Conservation (phyloP, 371 early-diverging fungal genomes). For the Neoconidiobolus thromboides region DNA sequence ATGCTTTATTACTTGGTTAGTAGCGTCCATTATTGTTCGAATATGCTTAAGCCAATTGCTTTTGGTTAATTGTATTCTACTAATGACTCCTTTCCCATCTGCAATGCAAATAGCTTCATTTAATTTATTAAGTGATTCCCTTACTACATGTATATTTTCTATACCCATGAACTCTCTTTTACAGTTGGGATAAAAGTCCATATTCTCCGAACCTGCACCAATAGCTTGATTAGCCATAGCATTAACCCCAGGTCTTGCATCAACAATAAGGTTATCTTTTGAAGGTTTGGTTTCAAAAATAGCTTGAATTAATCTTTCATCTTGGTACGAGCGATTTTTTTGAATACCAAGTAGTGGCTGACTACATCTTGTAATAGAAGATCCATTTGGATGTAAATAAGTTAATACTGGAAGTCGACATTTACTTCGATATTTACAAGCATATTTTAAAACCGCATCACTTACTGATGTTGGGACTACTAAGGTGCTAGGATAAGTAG, state of each 20-base stretch:
- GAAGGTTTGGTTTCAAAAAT: slow-evolving; percentile 43
- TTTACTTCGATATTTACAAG: slow-evolving; percentile 80
- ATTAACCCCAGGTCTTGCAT: slow-evolving; percentile 87
- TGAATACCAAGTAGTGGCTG: slow-evolving; percentile 91
- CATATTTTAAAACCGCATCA: slow-evolving; percentile 74
- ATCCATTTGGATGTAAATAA: slow-evolving; percentile 67
- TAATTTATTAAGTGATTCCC: slow-evolving; percentile 66
- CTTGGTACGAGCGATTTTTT: slow-evolving; percentile 84
- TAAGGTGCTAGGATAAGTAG: slow-evolving; percentile 72
- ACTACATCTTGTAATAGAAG: slow-evolving; percentile 78
- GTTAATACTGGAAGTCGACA: slow-evolving; percentile 73
- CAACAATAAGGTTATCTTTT: slow-evolving; percentile 64
- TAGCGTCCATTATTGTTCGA: slow-evolving; percentile 57
- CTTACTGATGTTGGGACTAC: slow-evolving; percentile 77
- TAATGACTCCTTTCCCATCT: slow-evolving; percentile 20
- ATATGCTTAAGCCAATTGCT: slow-evolving; percentile 85
- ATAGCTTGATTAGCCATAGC: slow-evolving; percentile 84
- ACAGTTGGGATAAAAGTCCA: slow-evolving; percentile 78
- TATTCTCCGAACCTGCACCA: slow-evolving; percentile 86
- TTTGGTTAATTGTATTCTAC: slow-evolving; percentile 25
- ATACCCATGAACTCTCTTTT: slow-evolving; percentile 74
- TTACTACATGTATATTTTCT: slow-evolving; percentile 94
- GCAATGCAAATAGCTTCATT: slow-evolving; percentile 43
- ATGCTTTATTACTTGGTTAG: slow-evolving; percentile 57
- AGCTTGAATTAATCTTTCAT: slow-evolving; percentile 86